Conservation (phyloP, 768 basidiomycete genomes). For the Coprinellus micaceus region DNA sequence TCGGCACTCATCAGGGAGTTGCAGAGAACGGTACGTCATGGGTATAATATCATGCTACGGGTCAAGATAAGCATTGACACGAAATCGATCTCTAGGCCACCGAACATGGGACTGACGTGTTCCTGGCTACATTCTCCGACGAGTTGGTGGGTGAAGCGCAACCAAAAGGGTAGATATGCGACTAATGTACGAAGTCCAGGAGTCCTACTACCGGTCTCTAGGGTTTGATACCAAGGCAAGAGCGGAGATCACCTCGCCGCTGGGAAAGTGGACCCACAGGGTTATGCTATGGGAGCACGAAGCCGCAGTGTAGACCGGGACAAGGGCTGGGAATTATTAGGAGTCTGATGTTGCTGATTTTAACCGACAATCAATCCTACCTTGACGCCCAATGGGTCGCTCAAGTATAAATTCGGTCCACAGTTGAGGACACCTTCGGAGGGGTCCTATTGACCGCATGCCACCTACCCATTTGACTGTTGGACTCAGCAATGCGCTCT, state of each 20-base stretch:
- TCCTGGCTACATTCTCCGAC: neutral
- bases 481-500: no score
- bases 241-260: neutral
- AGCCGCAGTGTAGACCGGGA: no score
- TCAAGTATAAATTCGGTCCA: no score
- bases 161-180: neutral
- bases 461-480: no score
- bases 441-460: no score
- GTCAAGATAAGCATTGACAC: neutral
- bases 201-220: neutral
- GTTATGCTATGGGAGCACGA: neutral
- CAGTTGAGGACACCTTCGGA: no score
- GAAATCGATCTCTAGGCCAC: neutral
- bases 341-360: no score
- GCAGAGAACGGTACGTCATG: neutral
- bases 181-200: neutral
- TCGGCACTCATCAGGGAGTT: neutral
- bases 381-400: no score
- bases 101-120: neutral
- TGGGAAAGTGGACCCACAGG: neutral
- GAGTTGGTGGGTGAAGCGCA: neutral
- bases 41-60: neutral
- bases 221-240: neutral
- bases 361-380: no score
- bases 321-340: no score